These are phyloP conservation scores for Achaetomiella virescens DNA, from an alignment of 495 filamentous ascomycete species.

Conservation along the genomic window DNA sequence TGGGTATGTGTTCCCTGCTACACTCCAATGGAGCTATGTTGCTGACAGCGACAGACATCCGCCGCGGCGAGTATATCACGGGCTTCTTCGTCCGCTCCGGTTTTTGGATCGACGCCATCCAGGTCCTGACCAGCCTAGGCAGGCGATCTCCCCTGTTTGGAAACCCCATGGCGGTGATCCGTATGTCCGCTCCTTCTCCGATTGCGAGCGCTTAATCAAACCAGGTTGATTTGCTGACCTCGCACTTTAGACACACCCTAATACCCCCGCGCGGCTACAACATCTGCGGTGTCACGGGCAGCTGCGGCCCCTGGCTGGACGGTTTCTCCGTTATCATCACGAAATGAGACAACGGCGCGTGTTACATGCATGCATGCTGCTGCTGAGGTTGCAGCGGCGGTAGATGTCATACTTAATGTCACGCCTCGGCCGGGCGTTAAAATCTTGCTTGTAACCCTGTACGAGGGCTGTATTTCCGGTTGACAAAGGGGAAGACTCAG, in stretches of 20 bases:
- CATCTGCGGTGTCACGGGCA: slow-evolving; percentile 81
- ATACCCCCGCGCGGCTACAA: slow-evolving; percentile 86
- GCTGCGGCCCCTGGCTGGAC: slow-evolving; percentile 76
- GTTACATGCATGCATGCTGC: too few species aligned
- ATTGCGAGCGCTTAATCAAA: too few species aligned
- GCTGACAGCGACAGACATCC: slow-evolving; percentile 53
- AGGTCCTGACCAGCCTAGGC: slow-evolving; percentile 83
- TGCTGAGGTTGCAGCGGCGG: too few species aligned
- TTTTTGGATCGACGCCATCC: slow-evolving; percentile 82
- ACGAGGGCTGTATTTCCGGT: too few species aligned
- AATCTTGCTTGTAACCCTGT: too few species aligned
- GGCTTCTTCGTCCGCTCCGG: slow-evolving; percentile 83
- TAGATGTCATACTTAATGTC: too few species aligned
- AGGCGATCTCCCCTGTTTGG: slow-evolving; percentile 81
- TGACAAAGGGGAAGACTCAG: too few species aligned
- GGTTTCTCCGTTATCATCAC: slow-evolving; percentile 83
- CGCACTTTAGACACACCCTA: slow-evolving; percentile 63
- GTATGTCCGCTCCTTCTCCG: slow-evolving; percentile 47
- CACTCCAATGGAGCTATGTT: background rate
- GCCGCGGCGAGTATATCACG: slow-evolving; percentile 76
- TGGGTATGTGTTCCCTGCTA: slow-evolving; percentile 50
- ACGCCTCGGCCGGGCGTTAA: too few species aligned
- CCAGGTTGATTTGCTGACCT: slow-evolving; percentile 1
- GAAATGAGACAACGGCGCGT: slow-evolving; percentile 47
- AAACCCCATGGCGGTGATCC: slow-evolving; percentile 73